Evolutionary conservation across 2,329 filamentous ascomycete genomes (phyloP).

Genomic region (Cladosporium sp.): DNA sequence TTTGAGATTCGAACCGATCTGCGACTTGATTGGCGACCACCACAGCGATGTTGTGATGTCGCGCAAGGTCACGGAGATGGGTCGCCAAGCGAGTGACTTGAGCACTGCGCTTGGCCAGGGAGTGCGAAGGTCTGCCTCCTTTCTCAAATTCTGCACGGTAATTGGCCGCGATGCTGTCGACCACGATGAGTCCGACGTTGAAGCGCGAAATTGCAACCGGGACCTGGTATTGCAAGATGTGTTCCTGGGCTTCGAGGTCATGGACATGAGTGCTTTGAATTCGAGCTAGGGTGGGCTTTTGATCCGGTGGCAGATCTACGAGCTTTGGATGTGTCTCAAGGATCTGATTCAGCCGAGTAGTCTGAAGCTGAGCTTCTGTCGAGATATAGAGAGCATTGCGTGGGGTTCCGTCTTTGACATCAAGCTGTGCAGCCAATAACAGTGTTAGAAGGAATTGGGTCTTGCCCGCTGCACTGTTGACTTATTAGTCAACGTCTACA

Average conservation of each 20-base stretch:
- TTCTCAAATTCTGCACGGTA: conserved; percentile 83
- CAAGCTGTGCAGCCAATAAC: conserved; percentile 76
- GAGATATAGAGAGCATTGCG: conserved; percentile 87
- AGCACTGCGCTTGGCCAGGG: conserved; percentile 69
- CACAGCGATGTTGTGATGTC: conserved; percentile 69
- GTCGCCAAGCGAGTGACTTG: conserved; percentile 75
- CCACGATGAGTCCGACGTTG: conserved; percentile 72
- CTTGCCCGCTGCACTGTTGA: conserved; percentile 74
- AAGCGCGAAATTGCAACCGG: conserved; percentile 76
- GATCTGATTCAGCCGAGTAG: conserved; percentile 75
- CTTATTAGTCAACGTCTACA: conserved; percentile 9
- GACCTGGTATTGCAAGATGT: conserved; percentile 89
- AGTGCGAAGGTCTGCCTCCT: conserved; percentile 34
- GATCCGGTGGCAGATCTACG: conserved; percentile 35
- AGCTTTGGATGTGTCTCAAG: conserved; percentile 64
- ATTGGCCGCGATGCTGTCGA: conserved; percentile 93
- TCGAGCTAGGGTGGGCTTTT: conserved; percentile 63
- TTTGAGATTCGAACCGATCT: conserved; percentile 64
- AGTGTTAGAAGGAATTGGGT: conserved; percentile 87
- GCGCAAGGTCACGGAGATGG: conserved; percentile 71
- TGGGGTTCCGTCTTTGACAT: conserved; percentile 43
- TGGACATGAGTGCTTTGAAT: conserved; percentile 79
- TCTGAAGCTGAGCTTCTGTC: conserved; percentile 82
- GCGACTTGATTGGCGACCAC: conserved; percentile 95
- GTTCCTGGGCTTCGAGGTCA: conserved; percentile 90